Evolutionary conservation across 2,329 filamentous ascomycete genomes (phyloP).

Genomic region (Sarocladiaceae sp.): DNA sequence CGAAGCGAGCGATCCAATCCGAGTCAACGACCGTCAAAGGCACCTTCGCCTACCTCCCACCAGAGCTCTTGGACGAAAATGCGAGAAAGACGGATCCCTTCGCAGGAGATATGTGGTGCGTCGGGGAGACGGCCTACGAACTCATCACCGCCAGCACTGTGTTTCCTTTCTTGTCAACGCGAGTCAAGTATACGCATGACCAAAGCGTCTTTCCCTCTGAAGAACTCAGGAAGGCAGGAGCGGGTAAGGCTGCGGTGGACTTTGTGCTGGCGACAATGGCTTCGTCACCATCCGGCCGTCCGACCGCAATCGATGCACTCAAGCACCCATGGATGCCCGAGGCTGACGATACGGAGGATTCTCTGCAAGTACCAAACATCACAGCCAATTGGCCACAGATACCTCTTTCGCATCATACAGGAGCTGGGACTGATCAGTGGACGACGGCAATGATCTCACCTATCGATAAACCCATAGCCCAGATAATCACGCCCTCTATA

Average conservation of each 20-base stretch:
- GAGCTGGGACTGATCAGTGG: not conserved
- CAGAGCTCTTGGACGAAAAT: not conserved
- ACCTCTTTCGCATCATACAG: not conserved
- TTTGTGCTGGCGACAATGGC: not conserved
- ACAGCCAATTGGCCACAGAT: not conserved
- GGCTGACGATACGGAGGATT: not conserved
- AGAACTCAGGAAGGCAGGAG: not conserved
- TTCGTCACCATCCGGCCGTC: not conserved
- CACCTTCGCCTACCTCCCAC: not conserved
- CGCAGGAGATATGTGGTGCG: not conserved
- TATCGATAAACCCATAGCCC: no score
- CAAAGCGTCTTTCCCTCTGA: not conserved
- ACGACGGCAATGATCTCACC: not conserved
- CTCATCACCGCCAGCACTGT: not conserved
- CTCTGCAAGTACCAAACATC: not conserved
- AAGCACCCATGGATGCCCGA: not conserved
- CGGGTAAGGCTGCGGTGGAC: not conserved
- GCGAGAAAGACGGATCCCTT: constrained; percentile 1
- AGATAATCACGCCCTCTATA: no score
- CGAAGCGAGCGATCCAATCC: not conserved
- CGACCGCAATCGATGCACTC: not conserved
- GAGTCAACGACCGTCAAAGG: constrained; percentile 5
- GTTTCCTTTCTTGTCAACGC: constrained; percentile 10
- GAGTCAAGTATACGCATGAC: not conserved
- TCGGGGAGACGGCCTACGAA: not conserved